A percentile compares a stretch with the other conserved stretches of the same genome.
Evolutionary conservation across 2,329 filamentous ascomycete genomes (phyloP).

Genomic region (Sarocladium brachiariae): DNA sequence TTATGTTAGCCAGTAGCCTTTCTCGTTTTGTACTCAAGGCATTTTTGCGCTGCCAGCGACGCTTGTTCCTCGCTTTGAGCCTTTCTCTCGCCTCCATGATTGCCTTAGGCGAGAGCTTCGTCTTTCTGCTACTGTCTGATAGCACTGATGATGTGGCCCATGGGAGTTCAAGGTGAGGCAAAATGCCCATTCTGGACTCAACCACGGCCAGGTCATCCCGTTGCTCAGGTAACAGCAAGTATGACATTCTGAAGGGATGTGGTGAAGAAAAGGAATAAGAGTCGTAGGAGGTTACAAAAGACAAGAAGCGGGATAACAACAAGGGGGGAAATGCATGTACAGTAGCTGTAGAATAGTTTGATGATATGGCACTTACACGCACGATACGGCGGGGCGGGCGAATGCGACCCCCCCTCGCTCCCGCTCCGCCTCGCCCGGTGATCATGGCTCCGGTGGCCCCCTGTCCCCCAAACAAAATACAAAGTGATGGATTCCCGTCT

Average conservation of each 20-base stretch:
- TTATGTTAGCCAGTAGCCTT: conserved; percentile 11
- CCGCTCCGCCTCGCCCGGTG: conserved; percentile 39
- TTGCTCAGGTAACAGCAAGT: too few species aligned
- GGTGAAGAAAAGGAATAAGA: too few species aligned
- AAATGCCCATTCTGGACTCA: too few species aligned
- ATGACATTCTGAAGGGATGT: too few species aligned
- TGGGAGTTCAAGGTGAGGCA: too few species aligned
- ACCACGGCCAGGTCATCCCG: too few species aligned
- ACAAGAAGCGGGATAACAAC: background rate
- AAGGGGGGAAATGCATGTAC: background rate
- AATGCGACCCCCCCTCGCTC: conserved; percentile 32
- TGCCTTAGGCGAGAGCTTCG: background rate
- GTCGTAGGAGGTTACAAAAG: background rate
- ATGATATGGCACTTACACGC: conserved; percentile 27
- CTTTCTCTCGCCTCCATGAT: background rate
- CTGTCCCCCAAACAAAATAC: conserved; percentile 5
- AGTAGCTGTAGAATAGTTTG: background rate
- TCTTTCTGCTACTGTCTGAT: too few species aligned
- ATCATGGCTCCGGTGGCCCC: conserved; percentile 30
- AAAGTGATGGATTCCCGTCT: background rate
- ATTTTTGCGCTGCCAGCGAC: conserved; percentile 1
- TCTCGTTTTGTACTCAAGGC: background rate
- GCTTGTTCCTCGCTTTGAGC: background rate
- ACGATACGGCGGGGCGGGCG: conserved; percentile 36
- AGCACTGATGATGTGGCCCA: too few species aligned